Conservation (phyloP, 768 basidiomycete genomes). For the Lentinula aciculospora region DNA sequence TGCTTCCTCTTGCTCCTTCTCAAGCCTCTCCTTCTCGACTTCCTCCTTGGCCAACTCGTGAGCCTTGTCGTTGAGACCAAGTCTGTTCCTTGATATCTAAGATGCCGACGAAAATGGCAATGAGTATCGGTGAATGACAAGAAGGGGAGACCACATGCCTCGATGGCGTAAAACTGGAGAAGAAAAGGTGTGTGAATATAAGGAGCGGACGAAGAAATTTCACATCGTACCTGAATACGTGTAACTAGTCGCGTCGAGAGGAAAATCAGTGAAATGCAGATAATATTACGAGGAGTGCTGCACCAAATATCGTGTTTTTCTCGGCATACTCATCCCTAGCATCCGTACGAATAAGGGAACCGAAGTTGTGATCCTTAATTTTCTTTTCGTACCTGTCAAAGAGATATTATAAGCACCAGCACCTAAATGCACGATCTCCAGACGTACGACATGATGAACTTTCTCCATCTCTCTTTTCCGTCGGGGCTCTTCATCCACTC, state of each 20-base stretch:
- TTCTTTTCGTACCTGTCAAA: constrained; percentile 75
- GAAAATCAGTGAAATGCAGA: constrained; percentile 4
- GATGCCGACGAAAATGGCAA: not conserved
- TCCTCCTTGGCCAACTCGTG: constrained; percentile 79
- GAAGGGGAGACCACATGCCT: constrained; percentile 40
- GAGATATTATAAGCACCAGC: not conserved
- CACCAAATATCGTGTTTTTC: constrained; percentile 92
- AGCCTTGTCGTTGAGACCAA: constrained; percentile 84
- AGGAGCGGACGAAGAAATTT: constrained; percentile 13
- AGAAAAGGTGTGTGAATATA: constrained; percentile 3
- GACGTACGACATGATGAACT: constrained; percentile 68
- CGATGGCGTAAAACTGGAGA: constrained; percentile 85
- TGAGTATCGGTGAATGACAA: not conserved
- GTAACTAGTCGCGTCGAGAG: constrained; percentile 37
- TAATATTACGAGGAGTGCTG: constrained; percentile 13
- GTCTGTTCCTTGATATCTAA: constrained; percentile 86
- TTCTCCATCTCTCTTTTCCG: constrained; percentile 89
- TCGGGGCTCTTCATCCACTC: constrained; percentile 85
- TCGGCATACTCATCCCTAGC: constrained; percentile 80
- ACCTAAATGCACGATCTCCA: not conserved
- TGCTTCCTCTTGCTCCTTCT: constrained; percentile 31
- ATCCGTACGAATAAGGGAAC: constrained; percentile 85
- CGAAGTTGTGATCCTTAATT: constrained; percentile 94
- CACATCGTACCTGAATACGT: constrained; percentile 51
- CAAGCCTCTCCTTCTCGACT: constrained; percentile 55